These are phyloP conservation scores for Clarkia xantiana DNA, from an alignment of 345 rosid genomes.

Conservation along the genomic window DNA sequence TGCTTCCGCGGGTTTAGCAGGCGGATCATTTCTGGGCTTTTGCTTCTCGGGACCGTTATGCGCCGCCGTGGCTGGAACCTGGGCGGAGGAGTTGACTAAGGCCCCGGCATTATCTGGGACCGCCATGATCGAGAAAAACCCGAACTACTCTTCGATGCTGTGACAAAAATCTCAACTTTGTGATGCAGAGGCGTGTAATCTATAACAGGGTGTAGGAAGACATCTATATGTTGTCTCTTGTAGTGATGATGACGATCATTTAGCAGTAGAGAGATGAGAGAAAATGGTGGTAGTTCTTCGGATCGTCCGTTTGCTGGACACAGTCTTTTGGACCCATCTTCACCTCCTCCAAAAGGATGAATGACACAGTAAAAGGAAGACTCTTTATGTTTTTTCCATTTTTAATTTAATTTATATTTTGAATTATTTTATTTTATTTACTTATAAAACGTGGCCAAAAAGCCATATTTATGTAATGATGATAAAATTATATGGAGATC, in stretches of 20 bases:
- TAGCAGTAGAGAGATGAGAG: background rate
- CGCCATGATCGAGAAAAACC: slow-evolving; percentile 41
- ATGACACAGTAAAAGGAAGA: background rate
- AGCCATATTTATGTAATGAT: no score
- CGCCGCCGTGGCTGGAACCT: slow-evolving; percentile 26
- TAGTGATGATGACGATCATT: no score
- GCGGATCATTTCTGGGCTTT: slow-evolving; percentile 39
- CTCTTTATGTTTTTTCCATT: background rate
- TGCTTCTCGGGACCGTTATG: slow-evolving; percentile 34
- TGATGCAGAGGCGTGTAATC: no score
- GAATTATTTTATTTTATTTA: no score
- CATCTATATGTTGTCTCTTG: no score
- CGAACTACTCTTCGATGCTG: background rate
- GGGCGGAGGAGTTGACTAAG: slow-evolving; percentile 46
- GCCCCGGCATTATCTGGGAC: slow-evolving; percentile 87
- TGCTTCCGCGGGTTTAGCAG: slow-evolving; percentile 6
- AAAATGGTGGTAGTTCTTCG: slow-evolving; percentile 10
- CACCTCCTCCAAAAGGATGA: background rate
- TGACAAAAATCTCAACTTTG: no score
- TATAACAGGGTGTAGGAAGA: no score
- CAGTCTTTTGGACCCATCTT: slow-evolving; percentile 17
- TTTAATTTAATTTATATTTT: no score
- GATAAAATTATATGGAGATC: no score
- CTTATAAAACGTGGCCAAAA: no score
- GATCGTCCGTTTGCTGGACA: slow-evolving; percentile 28